Conservation (phyloP, 495 filamentous ascomycete species). For the Astrocystis sublimbata region DNA sequence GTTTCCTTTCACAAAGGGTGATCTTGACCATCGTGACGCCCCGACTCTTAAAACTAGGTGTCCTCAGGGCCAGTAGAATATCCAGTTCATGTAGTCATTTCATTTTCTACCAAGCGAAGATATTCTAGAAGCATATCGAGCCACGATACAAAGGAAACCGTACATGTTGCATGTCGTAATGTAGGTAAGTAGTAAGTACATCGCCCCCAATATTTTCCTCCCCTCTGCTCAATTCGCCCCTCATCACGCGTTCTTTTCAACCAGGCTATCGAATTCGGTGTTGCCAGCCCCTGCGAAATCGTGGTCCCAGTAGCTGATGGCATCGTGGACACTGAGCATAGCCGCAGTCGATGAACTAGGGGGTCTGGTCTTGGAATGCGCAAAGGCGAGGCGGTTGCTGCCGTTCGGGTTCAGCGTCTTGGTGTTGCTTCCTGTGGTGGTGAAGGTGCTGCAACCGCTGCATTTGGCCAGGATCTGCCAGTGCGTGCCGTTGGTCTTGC, state of each 20-base stretch:
- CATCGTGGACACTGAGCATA: slow-evolving; percentile 40
- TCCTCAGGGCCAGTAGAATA: no score
- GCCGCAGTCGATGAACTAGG: slow-evolving; percentile 34
- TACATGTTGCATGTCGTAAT: not conserved
- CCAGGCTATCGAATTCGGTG: slow-evolving; percentile 34
- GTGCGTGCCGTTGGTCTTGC: slow-evolving; percentile 44
- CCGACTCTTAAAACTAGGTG: no score
- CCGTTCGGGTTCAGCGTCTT: slow-evolving; percentile 39
- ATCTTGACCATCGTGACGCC: no score
- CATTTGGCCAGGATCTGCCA: slow-evolving; percentile 49
- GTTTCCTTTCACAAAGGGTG: no score
- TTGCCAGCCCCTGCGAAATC: slow-evolving; percentile 44
- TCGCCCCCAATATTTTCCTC: not conserved
- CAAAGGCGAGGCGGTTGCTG: slow-evolving; percentile 46
- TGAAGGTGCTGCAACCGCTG: slow-evolving; percentile 44
- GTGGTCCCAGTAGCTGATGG: slow-evolving; percentile 45
- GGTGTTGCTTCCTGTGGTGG: slow-evolving; percentile 23
- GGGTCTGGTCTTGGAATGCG: slow-evolving; percentile 38
- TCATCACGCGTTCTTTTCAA: slow-evolving; percentile 36
- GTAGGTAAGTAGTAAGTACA: not conserved
- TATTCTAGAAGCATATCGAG: no score
- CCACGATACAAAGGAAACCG: no score
- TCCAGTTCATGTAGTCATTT: no score
- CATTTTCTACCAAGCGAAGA: no score
- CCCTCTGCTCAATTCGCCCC: not conserved